Evolutionary conservation across 352 stramenopile species (phyloP).

Genomic region (Phytophthora fragariaefolia): DNA sequence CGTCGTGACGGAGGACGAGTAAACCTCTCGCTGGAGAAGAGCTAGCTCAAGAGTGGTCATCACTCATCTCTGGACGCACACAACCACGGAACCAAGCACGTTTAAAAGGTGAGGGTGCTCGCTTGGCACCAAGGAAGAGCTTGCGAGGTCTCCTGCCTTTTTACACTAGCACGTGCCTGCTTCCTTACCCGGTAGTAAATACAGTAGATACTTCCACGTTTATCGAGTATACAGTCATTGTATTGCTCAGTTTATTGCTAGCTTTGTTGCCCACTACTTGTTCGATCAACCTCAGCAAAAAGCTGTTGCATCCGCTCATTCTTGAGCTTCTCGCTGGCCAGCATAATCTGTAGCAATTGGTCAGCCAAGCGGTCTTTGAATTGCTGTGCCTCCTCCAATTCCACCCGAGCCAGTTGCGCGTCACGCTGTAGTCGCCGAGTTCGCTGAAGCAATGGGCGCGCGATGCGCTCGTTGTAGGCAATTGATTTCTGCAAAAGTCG

Average conservation of each 20-base stretch:
- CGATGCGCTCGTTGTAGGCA: slow-evolving; percentile 47
- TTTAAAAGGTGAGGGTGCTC: slow-evolving; percentile 18
- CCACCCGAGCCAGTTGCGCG: slow-evolving; percentile 64
- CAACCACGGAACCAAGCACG: slow-evolving; percentile 38
- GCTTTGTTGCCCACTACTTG: slow-evolving; percentile 5
- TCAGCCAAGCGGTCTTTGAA: slow-evolving; percentile 82
- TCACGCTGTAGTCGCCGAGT: slow-evolving; percentile 49
- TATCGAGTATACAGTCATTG: slow-evolving; percentile 15
- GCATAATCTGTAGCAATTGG: slow-evolving; percentile 80
- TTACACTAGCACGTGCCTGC: slow-evolving; percentile 35
- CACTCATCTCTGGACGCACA: slow-evolving; percentile 22
- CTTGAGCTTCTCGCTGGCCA: slow-evolving; percentile 70
- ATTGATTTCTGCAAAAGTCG: slow-evolving; percentile 57
- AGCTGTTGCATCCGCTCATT: slow-evolving; percentile 79
- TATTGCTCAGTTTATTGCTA: slow-evolving; percentile 19
- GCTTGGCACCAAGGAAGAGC: slow-evolving; percentile 32
- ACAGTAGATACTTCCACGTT: slow-evolving; percentile 48
- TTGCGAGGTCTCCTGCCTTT: slow-evolving; percentile 22
- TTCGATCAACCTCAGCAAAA: slow-evolving; percentile 66
- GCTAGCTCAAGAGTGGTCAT: slow-evolving; percentile 18
- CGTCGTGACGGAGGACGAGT: slow-evolving; percentile 51
- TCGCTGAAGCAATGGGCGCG: slow-evolving; percentile 44
- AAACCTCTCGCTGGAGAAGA: slow-evolving; percentile 26
- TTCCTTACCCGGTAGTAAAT: slow-evolving; percentile 48
- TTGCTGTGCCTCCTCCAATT: slow-evolving; percentile 72